Base-by-base conservation (phyloP, 2,329 filamentous ascomycete genomes). In the Cladosporium sp. region DNA sequence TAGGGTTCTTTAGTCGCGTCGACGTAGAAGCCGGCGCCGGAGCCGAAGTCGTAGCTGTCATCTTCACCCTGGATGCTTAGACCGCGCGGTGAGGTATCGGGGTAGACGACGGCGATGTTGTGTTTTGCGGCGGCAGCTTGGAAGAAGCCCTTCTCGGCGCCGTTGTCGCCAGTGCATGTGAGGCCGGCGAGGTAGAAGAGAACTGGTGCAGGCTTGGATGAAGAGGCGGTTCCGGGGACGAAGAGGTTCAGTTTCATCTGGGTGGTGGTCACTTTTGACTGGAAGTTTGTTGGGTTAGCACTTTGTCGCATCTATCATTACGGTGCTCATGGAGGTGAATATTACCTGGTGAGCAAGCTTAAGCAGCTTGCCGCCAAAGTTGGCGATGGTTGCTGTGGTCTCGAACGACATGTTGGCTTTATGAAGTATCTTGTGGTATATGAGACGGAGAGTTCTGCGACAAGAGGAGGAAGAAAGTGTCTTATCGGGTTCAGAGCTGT, bases 241-340 rank as follows among this genome's bases (percentile, higher is more conserved):
- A 90, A 99, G 68, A 99, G 82, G 78, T 95, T 96, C 71, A 97
- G 84, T 72, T 84, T 85, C 93, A 97, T 99, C 69, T 92, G 86
- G 66, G 91, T 96, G 68, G 84, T 85, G 59, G 91, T 96, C 62
- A 85, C 82, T 65, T 82, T 78, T 58, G 92, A 91, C 72, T 87
- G 78, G 38, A 0, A 28, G 9, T 11, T 12, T 36, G 14, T 7
- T 50, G 42, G 25, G 39, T 60, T 36, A 60, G 49, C 11, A 19
- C 11, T 6, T 19, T 9, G 20, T 34, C 9, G 30, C 9, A 9
- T 34, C 30, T 40, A 12, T 17, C 6, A 25, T 25, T 6, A 6
- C 25, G 3, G 2, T 40, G 38, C 38, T 40, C 4, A n/a, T 12
- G 15, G 3, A 6, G 9, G 20, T 34, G 28, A 20, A 34, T 30